These are phyloP conservation scores for Didymella segeticola DNA, from an alignment of 2,329 filamentous ascomycete genomes.

Conservation along the genomic window DNA sequence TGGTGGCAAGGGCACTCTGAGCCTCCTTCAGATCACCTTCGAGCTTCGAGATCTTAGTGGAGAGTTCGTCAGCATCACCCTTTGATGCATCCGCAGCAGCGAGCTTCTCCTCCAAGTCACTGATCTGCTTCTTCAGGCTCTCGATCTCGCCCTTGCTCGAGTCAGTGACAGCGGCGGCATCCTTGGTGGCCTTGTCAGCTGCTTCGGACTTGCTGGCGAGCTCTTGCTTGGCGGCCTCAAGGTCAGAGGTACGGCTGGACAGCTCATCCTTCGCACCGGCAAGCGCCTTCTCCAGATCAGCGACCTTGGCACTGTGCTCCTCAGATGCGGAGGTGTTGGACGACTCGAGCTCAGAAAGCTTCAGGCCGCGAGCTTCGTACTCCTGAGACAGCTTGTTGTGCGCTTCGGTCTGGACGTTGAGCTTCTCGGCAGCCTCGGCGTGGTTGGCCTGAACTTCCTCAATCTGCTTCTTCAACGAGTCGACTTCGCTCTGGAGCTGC, in stretches of 20 bases:
- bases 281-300: conserved; percentile 26
- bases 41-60: conserved; percentile 35
- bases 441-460: conserved; percentile 26
- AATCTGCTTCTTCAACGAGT: conserved; percentile 34
- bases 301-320: conserved; percentile 27
- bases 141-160: conserved; percentile 33
- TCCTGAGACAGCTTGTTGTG: conserved; percentile 31
- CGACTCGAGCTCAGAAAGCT: conserved; percentile 27
- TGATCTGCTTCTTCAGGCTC: conserved; percentile 31
- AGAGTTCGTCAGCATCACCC: conserved; percentile 35
- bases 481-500: conserved; percentile 30
- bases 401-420: conserved; percentile 24
- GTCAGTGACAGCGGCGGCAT: conserved; percentile 27
- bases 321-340: conserved; percentile 23
- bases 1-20: conserved; percentile 30
- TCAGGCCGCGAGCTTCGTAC: conserved; percentile 25
- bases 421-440: conserved; percentile 24
- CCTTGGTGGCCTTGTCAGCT: conserved; percentile 26
- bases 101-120: conserved; percentile 33
- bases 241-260: conserved; percentile 34
- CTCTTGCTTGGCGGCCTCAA: conserved; percentile 29
- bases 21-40: conserved; percentile 37
- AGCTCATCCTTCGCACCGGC: conserved; percentile 27
- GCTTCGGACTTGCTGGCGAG: conserved; percentile 20
- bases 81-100: conserved; percentile 32